Evolutionary conservation across 768 basidiomycete species (phyloP), one percentile per base, ranked within the genome.

Genomic region (Rhizopogon rudus): DNA sequence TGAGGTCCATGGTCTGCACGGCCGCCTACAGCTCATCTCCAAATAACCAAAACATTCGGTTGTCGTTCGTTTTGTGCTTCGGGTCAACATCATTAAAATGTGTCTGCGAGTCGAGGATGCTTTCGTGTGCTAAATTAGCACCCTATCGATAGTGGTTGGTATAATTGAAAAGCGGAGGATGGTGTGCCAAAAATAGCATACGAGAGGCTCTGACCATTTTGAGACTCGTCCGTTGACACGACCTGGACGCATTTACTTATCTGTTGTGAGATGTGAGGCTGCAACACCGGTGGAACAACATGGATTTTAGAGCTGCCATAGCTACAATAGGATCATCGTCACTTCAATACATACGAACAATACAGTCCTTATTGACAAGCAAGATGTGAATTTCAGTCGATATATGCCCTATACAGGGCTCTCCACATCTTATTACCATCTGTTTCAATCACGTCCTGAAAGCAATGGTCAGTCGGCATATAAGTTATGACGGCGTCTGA

Each of bases 401-500:
- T 35, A 54, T 64, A 72, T 42, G 62, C 63, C 39, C 65, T 61
- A 61, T 75, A 82, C 25, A 74, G 75, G 22, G 69, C 65, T 58
- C 70, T 68, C 81, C 81, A 83, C 4, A 81, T 83, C 28, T 73
- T 72, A 63, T 83, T 82, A 3, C 76, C 87, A 6, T 75, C 75
- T 0, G 69, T 75, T 66, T 88, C 86, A 52, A 89, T 84, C 28
- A 87, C 82, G 57, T 86, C 84, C 74, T 77, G 44, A 28, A 20
- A 39, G 10, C 9, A 13, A 49, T 8, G 28, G 13, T 51, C 39
- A 40, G 40, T 48, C 28, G 55, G 56, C 13, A 61, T 57, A 28
- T 17, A 20, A 14, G 31, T 39, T 48, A 12, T 37, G 35, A 8
- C 31, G 22, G 22, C 46, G 35, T 37, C 12, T 45, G 20, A 43